Conservation (phyloP, 2,329 filamentous ascomycete genomes). For the Xylaria sp. region DNA sequence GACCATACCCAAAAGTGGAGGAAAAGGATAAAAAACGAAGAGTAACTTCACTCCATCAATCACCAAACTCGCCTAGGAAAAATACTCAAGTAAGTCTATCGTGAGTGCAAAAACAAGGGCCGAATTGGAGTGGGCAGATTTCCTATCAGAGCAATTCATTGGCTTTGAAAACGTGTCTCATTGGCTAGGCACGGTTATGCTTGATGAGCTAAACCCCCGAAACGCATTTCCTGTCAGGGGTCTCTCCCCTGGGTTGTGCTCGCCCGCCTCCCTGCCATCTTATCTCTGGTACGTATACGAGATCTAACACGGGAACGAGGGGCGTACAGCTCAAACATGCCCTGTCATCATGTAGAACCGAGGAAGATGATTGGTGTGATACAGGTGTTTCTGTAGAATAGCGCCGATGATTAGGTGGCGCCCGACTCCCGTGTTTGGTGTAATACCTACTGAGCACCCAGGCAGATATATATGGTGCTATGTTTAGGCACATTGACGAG, state of each 20-base stretch:
- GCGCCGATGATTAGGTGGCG: too few relatives aligned
- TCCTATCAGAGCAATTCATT: conserved; percentile 23
- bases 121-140: not conserved
- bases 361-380: not conserved
- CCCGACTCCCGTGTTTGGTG: too few relatives aligned
- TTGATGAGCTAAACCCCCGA: conserved; percentile 15
- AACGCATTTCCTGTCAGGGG: conserved; percentile 10
- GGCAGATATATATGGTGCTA: not conserved
- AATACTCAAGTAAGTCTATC: not conserved
- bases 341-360: not conserved
- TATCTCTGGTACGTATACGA: too few relatives aligned
- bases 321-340: not conserved
- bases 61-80: not conserved
- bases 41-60: too few relatives aligned
- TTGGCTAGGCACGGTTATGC: conserved; percentile 6
- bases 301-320: too few relatives aligned
- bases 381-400: too few relatives aligned
- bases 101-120: not conserved
- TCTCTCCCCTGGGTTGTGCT: not conserved
- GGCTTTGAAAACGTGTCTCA: not conserved
- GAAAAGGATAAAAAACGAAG: too few relatives aligned
- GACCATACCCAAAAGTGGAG: too few relatives aligned
- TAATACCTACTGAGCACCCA: not conserved
- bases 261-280: not conserved
- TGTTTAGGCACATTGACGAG: not conserved